Percentiles rank a stretch among this genome's conserved stretches.
Evolutionary conservation across 805 yeast species (phyloP).

Genomic region (Blastobotrys terrestris): DNA sequence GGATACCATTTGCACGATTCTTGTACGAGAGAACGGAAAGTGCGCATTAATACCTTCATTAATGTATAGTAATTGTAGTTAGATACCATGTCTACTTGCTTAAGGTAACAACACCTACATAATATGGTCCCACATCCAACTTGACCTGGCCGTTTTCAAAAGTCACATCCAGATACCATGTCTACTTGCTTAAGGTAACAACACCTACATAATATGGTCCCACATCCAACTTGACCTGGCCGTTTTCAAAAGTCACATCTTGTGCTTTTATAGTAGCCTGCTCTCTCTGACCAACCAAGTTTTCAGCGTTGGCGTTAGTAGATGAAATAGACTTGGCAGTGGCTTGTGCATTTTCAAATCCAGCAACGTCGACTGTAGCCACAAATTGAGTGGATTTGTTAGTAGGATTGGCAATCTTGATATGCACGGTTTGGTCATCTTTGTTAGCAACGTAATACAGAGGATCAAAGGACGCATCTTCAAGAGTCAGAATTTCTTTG

Average conservation of each 20-base stretch:
- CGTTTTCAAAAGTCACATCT: neutral
- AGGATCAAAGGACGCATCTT: neutral
- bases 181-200: neutral
- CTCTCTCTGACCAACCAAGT: neutral
- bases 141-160: neutral
- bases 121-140: neutral
- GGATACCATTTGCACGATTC: no score
- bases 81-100: no score
- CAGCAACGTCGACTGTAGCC: conserved; percentile 1
- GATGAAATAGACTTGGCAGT: neutral
- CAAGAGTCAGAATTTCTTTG: neutral
- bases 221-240: conserved; percentile 1
- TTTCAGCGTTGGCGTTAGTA: neutral
- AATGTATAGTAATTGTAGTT: no score
- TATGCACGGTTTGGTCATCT: neutral
- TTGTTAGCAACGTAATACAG: neutral
- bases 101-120: neutral
- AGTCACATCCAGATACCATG: neutral
- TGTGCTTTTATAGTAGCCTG: neutral
- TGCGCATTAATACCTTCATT: no score
- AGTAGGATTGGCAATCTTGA: neutral
- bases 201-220: conserved; percentile 1
- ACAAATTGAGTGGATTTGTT: neutral
- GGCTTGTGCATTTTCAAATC: neutral
- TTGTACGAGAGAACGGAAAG: no score